A percentile compares a stretch with the other conserved stretches of the same genome.
Conservation (phyloP, 2,329 filamentous ascomycete genomes). For the Passalora sequoiae region DNA sequence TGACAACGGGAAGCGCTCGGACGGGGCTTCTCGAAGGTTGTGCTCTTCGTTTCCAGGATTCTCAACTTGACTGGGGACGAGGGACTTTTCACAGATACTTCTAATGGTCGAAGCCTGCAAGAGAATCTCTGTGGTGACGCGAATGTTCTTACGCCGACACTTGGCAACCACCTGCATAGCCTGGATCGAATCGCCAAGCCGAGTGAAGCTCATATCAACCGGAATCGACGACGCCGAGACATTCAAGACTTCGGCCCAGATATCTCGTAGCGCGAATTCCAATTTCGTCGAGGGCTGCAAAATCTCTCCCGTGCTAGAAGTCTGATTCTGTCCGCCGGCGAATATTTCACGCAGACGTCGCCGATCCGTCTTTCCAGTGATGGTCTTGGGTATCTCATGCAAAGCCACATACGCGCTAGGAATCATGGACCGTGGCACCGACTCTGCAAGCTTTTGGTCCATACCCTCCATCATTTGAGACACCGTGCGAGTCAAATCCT, state of each 20-base stretch:
- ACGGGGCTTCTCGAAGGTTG: too few relatives aligned
- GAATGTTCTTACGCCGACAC: too few relatives aligned
- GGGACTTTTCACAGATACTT: too few relatives aligned
- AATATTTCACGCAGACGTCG: not conserved
- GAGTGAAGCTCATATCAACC: not conserved
- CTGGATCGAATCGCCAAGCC: not conserved
- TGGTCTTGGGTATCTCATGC: not conserved
- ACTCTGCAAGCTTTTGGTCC: too few relatives aligned
- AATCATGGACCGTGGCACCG: not conserved
- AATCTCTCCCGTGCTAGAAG: not conserved
- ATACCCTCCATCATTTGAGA: not conserved
- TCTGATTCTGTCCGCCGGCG: not conserved
- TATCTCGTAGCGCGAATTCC: not conserved
- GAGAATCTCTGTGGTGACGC: too few relatives aligned
- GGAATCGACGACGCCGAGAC: not conserved
- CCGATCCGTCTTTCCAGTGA: slow-evolving; percentile 6
- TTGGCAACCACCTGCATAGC: not conserved
- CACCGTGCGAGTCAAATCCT: not conserved
- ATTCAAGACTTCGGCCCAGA: not conserved
- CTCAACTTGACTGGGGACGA: too few relatives aligned
- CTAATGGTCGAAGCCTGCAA: too few relatives aligned
- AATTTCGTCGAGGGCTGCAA: not conserved
- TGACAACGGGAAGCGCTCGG: too few relatives aligned
- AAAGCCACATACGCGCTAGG: slow-evolving; percentile 1
- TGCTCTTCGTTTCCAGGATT: too few relatives aligned